Evolutionary conservation across 1,284 basidiomycete genomes (phyloP), one percentile per base, ranked within the genome.

Genomic region (Trichosporon sp.): DNA sequence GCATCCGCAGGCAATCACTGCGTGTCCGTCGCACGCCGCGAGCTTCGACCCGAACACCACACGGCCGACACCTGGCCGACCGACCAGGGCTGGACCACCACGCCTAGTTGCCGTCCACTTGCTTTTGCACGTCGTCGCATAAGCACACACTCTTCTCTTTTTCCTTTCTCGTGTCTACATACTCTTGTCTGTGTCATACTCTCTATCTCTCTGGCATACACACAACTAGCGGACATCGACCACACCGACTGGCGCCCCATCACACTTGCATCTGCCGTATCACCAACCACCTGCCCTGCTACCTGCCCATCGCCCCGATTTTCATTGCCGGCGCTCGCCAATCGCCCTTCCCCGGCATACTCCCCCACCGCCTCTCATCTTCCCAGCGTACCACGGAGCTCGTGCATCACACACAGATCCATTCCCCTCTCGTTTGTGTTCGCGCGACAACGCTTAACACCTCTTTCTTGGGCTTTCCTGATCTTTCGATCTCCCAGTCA

Each of bases 401-500:
- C 38, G 14, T 32, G 11, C 6, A 48, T 46, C 43, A 48, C 38
- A 43, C 35, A 63, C 46, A 69, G 16, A 19, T 26, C 19, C 56
- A 40, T 43, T n/a, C 31, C 31, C 48, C 51, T 65, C 63, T 32
- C 64, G 7, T 21, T 11, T 35, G 12, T 16, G 48, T 37, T 56
- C 37, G 19, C 35, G 38, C 38, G 38, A 40, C 38, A 40, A 40
- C 54, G 6, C n/a, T 31, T 21, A 67, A 56, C 56, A 32, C 37
- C 51, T 10, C 38, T 51, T 51, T 21, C 54, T 32, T 16, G n/a
- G n/a, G 43, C 63, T 12, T 12, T 37, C 31, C n/a, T 46, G 16
- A 26, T 19, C 32, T 40, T 7, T 46, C 14, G 32, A 61, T 32
- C 14, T 14, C n/a, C 56, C 51, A 40, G 19, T 16, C 51, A 76